These are phyloP conservation scores for Marasmius sp. DNA, from an alignment of 1,284 basidiomycete species.

Conservation along the genomic window DNA sequence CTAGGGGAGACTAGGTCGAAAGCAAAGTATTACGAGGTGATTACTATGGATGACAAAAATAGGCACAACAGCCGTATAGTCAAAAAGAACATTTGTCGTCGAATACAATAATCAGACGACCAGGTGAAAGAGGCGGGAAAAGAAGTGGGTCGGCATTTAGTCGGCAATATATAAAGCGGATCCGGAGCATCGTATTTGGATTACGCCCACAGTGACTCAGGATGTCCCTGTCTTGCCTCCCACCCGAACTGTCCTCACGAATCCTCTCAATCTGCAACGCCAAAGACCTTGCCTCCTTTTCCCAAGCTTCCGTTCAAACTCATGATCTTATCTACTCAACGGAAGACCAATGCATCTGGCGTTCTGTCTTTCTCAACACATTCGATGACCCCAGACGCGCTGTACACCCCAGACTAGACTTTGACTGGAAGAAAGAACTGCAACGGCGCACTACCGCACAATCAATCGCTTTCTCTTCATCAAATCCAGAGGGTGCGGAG, in stretches of 20 bases:
- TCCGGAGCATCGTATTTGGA: no score
- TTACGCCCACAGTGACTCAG: no score
- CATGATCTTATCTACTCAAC: conserved; percentile 46
- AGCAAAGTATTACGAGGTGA: conserved; percentile 6
- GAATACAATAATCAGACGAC: no score
- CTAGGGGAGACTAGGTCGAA: no score
- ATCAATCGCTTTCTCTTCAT: no score
- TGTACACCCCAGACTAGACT: conserved; percentile 14
- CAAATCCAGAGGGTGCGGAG: conserved; percentile 20
- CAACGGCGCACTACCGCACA: conserved; percentile 36
- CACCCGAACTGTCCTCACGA: conserved; percentile 56
- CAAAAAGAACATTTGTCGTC: no score
- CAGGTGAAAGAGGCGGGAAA: no score
- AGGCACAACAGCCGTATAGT: no score
- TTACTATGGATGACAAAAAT: conserved; percentile 3
- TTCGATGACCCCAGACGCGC: conserved; percentile 60
- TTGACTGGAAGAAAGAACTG: conserved; percentile 40
- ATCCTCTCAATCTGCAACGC: conserved; percentile 54
- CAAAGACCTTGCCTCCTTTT: conserved; percentile 53
- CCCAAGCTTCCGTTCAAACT: conserved; percentile 49
- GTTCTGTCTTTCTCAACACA: conserved; percentile 53
- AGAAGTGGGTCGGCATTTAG: no score
- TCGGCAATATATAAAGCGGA: no score
- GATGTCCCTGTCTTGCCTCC: no score
- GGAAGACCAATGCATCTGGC: conserved; percentile 62